Base-by-base conservation (phyloP, 225 moss, liverwort and hornwort genomes). In the Asterella californica region DNA sequence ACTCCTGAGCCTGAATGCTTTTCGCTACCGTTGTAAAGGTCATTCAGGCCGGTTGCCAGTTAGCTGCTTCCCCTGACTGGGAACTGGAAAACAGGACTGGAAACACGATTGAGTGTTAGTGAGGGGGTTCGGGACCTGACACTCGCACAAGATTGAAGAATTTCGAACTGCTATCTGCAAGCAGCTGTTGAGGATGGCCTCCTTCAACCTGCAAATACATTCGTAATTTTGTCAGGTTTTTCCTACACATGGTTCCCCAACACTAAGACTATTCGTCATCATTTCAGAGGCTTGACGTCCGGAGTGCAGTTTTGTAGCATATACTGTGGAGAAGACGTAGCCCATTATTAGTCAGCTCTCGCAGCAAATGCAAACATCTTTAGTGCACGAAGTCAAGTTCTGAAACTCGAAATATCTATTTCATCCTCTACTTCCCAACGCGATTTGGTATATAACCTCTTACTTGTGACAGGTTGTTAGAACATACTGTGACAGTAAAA, bases 121-220 rank as follows among this genome's bases (percentile, higher is more conserved):
- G 60, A 60, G 46, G n/a, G 78, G n/a, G 34, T 85, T 79, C 76
- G 73, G 79, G 50, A 87, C 87, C 87, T 84, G 91, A 88, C 78
- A 87, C 91, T 74, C 55, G 82, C 76, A 89, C 93, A 32, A 97
- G 90, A 37, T 90, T 91, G 54, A 86, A 91, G 83, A 97, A 97
- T 80, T 88, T 94, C 76, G 97, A 94, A 30, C 68, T 81, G 15
- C 78, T 78, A 76, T 92, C 84, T 12, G 79, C 78, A 34, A 94
- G 84, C n/a, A 94, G 87, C 78, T 85, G 83, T 80, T 84, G 80
- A 52, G 97, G 97, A 80, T 86, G 81, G 70, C 97, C 97, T 50
- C 89, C 93, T 84, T 97, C 97, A 66, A 94, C 87, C 94, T 94
- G 89, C 81, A 66, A 48, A 71, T 7, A 75, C 22, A 30, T 34